Evolutionary conservation across 176 grass and related monocot genomes (phyloP).

Genomic region (Melocanna baccifera): DNA sequence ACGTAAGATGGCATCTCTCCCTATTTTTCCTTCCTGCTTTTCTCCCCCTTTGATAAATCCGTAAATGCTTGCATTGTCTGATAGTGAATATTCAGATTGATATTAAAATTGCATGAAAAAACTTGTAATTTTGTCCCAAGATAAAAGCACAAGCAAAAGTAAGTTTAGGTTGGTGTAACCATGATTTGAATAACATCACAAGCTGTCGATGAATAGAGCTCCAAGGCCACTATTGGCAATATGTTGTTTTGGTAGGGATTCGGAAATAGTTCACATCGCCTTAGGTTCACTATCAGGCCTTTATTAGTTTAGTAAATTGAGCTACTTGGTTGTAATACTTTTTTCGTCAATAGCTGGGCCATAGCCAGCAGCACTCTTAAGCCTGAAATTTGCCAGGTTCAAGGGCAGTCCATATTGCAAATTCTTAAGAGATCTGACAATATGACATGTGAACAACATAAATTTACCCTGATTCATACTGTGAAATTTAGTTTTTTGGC

Average conservation of each 20-base stretch:
- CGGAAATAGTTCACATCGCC: background rate
- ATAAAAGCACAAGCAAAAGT: background rate
- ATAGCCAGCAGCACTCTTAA: background rate
- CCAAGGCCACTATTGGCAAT: background rate
- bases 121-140: background rate
- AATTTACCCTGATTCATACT: slow-evolving; percentile 22
- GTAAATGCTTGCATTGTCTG: background rate
- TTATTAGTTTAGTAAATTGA: background rate
- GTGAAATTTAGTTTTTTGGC: slow-evolving; percentile 43
- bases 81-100: background rate
- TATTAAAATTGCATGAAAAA: background rate
- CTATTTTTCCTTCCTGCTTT: background rate
- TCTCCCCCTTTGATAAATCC: background rate
- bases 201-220: background rate
- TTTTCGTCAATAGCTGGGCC: background rate
- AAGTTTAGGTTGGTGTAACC: background rate
- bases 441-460: background rate
- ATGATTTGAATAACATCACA: background rate
- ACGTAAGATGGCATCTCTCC: slow-evolving; percentile 34
- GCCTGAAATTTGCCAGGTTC: background rate
- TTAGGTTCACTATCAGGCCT: background rate
- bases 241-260: background rate
- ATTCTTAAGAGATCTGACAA: background rate
- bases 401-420: background rate
- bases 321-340: background rate